Percentiles rank a stretch among this genome's conserved stretches.
Evolutionary conservation across 352 stramenopile species (phyloP).

Genomic region (Pythium brachiatum): DNA sequence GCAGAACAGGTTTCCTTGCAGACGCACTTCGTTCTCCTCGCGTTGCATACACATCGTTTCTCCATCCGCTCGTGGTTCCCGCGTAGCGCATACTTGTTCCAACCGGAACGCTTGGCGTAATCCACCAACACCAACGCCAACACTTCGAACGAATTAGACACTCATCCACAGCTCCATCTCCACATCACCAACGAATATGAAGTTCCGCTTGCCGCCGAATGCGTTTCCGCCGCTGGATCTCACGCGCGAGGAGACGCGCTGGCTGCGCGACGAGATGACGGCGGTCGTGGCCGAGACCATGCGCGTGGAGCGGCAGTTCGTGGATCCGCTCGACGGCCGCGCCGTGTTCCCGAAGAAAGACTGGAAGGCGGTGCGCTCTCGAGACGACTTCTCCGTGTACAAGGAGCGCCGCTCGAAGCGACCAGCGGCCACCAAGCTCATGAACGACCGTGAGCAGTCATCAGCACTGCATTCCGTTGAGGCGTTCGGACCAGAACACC

Average conservation of each 20-base stretch:
- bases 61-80: not conserved
- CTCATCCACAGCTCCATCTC: slow-evolving; percentile 2
- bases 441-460: not conserved
- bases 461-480: not conserved
- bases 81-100: not conserved
- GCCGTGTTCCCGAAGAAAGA: slow-evolving; percentile 25
- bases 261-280: slow-evolving; percentile 34
- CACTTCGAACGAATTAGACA: not conserved
- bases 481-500: not conserved
- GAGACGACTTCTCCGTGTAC: slow-evolving; percentile 24
- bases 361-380: slow-evolving; percentile 36
- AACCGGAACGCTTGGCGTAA: not conserved
- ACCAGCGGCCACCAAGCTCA: not conserved
- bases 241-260: slow-evolving; percentile 27
- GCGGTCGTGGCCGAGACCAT: slow-evolving; percentile 42
- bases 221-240: slow-evolving; percentile 32
- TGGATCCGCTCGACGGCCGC: slow-evolving; percentile 22
- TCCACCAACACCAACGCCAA: not conserved
- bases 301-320: slow-evolving; percentile 36
- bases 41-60: not conserved
- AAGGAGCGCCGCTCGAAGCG: slow-evolving; percentile 28
- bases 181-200: slow-evolving; percentile 25
- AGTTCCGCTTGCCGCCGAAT: slow-evolving; percentile 40
- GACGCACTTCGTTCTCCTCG: too few species aligned
- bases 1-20: not conserved